Evolutionary conservation across 2,329 filamentous ascomycete genomes (phyloP).

Genomic region (Aspergillus sp.): DNA sequence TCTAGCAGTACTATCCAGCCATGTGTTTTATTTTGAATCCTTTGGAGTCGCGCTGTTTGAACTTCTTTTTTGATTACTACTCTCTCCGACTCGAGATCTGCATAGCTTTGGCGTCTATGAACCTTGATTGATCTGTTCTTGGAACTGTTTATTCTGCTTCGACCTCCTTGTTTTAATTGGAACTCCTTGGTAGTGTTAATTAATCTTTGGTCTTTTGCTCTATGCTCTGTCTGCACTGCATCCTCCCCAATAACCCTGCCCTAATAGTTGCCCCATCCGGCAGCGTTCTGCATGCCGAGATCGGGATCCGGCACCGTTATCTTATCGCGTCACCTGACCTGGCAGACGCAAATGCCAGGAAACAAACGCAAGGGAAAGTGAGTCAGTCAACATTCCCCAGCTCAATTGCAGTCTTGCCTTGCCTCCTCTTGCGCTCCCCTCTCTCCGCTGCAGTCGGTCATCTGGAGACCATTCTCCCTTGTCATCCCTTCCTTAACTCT

Average conservation of each 20-base stretch:
- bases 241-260: not conserved
- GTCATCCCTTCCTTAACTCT: constrained; percentile 1
- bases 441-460: not conserved
- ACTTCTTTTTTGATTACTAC: constrained; percentile 2
- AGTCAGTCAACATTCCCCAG: constrained; percentile 11
- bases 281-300: not conserved
- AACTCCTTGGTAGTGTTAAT: not conserved
- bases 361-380: constrained; percentile 2
- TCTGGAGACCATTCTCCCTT: not conserved
- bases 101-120: constrained; percentile 31
- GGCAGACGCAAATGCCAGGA: not conserved
- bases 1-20: not conserved
- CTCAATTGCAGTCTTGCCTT: not conserved
- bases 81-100: constrained; percentile 9
- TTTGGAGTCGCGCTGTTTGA: not conserved
- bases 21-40: not conserved
- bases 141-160: not conserved
- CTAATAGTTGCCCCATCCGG: not conserved
- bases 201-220: not conserved
- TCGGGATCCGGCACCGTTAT: constrained; percentile 10
- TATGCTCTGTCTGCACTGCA: not conserved
- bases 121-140: not conserved
- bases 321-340: constrained; percentile 24
- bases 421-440: not conserved
- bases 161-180: constrained; percentile 1